phyloP scores from a whole-genome alignment of 192 early-diverging fungal genomes.

The Backusella macrospora region DNA sequence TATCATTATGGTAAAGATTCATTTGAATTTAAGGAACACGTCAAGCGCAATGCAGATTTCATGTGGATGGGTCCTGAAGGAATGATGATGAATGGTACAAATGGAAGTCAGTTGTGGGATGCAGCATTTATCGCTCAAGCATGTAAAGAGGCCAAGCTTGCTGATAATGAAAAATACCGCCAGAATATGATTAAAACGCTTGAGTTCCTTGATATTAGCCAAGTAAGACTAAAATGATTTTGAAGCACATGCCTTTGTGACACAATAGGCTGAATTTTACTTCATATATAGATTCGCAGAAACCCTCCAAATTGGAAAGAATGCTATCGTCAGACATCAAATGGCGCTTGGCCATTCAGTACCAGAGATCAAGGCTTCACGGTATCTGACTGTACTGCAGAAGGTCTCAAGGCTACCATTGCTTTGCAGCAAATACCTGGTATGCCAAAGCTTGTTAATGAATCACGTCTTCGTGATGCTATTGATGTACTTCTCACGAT shows the following conservation, averaged over 20 bases:
- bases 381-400: slow-evolving; percentile 94
- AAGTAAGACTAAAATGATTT: slow-evolving; percentile 39
- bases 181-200: slow-evolving; percentile 67
- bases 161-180: slow-evolving; percentile 68
- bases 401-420: slow-evolving; percentile 85
- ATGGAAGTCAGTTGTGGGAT: slow-evolving; percentile 98
- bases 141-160: slow-evolving; percentile 76
- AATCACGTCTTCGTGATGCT: slow-evolving; percentile 79
- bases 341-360: slow-evolving; percentile 98
- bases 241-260: background rate
- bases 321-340: slow-evolving; percentile 80
- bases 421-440: slow-evolving; percentile 66
- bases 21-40: slow-evolving; percentile 74
- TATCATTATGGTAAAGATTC: slow-evolving; percentile 88
- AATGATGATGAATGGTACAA: slow-evolving; percentile 95
- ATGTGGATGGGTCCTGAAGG: slow-evolving; percentile 92
- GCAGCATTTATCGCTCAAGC: slow-evolving; percentile 89
- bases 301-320: slow-evolving; percentile 69
- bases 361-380: slow-evolving; percentile 93
- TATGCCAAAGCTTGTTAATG: slow-evolving; percentile 59
- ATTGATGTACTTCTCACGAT: slow-evolving; percentile 90
- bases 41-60: slow-evolving; percentile 75
- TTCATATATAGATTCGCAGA: slow-evolving; percentile 58
- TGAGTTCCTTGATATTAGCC: slow-evolving; percentile 82
- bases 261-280: background rate